Evolutionary conservation across 108 stramenopile genomes (phyloP).

Genomic region (Skeletonema costatum): DNA sequence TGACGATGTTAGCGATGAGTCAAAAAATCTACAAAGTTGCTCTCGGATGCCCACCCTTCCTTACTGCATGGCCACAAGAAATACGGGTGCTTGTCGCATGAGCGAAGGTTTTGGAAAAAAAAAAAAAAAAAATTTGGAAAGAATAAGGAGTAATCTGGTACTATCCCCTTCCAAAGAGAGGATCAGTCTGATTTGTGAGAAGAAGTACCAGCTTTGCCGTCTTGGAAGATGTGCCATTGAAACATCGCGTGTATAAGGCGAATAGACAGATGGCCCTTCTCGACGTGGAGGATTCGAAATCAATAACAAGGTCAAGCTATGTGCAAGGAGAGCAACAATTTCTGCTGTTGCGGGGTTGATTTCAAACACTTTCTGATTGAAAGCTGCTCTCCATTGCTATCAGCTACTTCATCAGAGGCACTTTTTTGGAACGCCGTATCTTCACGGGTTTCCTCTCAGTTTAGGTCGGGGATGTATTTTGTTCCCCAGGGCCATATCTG

Average conservation of each 20-base stretch:
- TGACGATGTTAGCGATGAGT: not conserved
- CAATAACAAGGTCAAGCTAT: conserved; percentile 3
- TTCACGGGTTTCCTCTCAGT: conserved; percentile 58
- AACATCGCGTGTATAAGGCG: conserved; percentile 13
- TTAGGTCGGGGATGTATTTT: conserved; percentile 70
- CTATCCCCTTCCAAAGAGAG: conserved; percentile 17
- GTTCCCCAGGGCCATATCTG: conserved; percentile 71
- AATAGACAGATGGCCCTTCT: not conserved
- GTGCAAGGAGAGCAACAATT: conserved; percentile 26
- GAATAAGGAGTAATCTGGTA: conserved; percentile 1
- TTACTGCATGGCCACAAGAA: conserved; percentile 20
- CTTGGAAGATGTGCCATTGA: conserved; percentile 24
- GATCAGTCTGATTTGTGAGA: conserved; percentile 13
- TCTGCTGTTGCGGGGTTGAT: conserved; percentile 10
- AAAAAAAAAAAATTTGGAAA: not conserved
- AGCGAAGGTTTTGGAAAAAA: too few species aligned
- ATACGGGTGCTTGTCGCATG: too few species aligned
- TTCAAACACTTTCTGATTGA: conserved; percentile 11
- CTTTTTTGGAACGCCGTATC: conserved; percentile 36
- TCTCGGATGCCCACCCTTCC: conserved; percentile 21
- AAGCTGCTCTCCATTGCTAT: not conserved
- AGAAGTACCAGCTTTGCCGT: conserved; percentile 11
- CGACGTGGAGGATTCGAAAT: not conserved
- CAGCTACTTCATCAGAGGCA: conserved; percentile 3
- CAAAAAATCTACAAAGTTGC: conserved; percentile 2